A percentile compares a stretch with the other conserved stretches of the same genome.
Conservation (phyloP, 2,329 filamentous ascomycete genomes). For the Colletotrichum sojae region DNA sequence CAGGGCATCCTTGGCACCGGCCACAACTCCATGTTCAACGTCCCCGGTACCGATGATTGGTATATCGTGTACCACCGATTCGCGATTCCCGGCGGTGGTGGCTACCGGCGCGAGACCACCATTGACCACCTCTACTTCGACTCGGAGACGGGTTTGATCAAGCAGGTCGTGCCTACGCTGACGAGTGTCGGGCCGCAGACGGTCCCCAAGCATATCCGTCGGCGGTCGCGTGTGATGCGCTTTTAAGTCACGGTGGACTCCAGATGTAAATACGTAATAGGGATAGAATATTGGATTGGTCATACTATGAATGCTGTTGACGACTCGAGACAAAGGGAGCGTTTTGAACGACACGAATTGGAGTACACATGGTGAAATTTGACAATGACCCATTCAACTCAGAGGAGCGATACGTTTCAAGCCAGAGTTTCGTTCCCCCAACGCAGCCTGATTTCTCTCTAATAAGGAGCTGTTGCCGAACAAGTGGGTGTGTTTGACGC, state of each 20-base stretch:
- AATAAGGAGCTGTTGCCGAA: background rate
- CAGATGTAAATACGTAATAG: too few species aligned
- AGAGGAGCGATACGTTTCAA: too few species aligned
- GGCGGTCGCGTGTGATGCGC: conserved; percentile 25
- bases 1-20: conserved; percentile 62
- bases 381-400: too few species aligned
- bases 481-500: conserved; percentile 26
- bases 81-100: conserved; percentile 59
- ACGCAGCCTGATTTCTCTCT: too few species aligned
- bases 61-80: conserved; percentile 66
- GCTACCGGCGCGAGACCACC: conserved; percentile 58
- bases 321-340: too few species aligned
- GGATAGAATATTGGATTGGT: too few species aligned
- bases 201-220: conserved; percentile 26
- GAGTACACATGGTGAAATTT: too few species aligned
- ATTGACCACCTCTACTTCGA: conserved; percentile 59
- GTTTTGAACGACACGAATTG: too few species aligned
- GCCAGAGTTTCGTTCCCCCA: too few species aligned
- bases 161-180: conserved; percentile 54
- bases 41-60: conserved; percentile 64
- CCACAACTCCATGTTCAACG: conserved; percentile 60
- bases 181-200: conserved; percentile 47
- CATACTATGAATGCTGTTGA: too few species aligned
- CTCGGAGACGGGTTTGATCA: conserved; percentile 53
- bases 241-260: background rate